Conservation (phyloP, 345 rosid species). For the Salix dunnii region DNA sequence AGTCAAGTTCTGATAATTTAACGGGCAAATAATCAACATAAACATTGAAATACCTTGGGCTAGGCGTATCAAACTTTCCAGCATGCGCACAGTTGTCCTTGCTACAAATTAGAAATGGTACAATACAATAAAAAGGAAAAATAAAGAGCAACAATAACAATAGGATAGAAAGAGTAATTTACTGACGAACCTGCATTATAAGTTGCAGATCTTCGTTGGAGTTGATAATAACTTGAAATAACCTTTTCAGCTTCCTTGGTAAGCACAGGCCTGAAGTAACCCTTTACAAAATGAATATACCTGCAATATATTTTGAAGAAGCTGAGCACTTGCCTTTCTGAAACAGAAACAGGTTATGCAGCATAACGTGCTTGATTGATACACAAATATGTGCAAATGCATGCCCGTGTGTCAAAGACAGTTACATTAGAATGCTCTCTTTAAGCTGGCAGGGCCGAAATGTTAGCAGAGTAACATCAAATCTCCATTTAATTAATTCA, state of each 20-base stretch:
- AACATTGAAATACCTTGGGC: conserved; percentile 66
- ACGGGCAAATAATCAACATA: conserved; percentile 5
- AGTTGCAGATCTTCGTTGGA: conserved; percentile 87
- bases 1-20: background rate
- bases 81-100: conserved; percentile 93
- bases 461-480: background rate
- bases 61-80: conserved; percentile 91
- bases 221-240: conserved; percentile 89
- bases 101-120: conserved; percentile 45
- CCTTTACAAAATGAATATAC: conserved; percentile 79
- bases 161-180: conserved; percentile 6
- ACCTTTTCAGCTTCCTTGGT: conserved; percentile 85
- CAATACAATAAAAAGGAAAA: background rate
- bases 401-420: background rate
- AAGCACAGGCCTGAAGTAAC: conserved; percentile 68
- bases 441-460: background rate
- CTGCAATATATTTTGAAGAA: conserved; percentile 34
- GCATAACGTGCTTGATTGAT: background rate
- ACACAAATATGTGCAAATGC: background rate
- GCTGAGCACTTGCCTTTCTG: conserved; percentile 1
- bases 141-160: background rate
- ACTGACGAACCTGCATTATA: conserved; percentile 69
- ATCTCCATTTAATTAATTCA: background rate
- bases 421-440: background rate
- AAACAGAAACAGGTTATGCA: background rate